A percentile compares a stretch with the other conserved stretches of the same genome.
phyloP scores from a whole-genome alignment of 352 stramenopile species.

The Pythium utonaiense region DNA sequence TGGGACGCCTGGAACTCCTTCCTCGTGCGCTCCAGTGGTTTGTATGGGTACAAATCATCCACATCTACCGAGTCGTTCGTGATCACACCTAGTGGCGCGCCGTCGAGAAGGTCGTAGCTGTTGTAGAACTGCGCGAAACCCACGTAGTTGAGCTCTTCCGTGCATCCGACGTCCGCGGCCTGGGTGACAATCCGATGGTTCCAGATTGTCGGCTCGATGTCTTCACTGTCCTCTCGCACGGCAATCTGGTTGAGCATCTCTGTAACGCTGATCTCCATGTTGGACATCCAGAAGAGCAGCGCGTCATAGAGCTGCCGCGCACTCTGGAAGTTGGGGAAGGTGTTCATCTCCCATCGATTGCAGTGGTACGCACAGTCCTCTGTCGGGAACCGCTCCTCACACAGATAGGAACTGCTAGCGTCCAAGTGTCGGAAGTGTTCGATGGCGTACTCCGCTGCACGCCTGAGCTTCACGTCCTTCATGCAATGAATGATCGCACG shows the following conservation, averaged over 20 bases:
- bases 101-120: no score
- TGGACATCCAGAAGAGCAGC: no score
- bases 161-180: constrained; percentile 10
- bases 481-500: constrained; percentile 16
- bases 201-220: background rate
- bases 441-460: constrained; percentile 12
- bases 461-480: constrained; percentile 39
- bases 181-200: constrained; percentile 43
- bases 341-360: no score
- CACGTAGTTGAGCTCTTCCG: constrained; percentile 16
- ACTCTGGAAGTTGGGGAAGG: no score
- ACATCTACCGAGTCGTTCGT: constrained; percentile 31
- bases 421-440: constrained; percentile 7
- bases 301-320: no score
- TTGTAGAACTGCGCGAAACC: no score
- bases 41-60: constrained; percentile 41
- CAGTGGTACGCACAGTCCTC: no score
- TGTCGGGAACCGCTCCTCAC: no score
- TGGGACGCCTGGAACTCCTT: constrained; percentile 23
- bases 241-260: no score
- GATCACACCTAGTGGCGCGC: constrained; percentile 26
- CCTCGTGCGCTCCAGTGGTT: constrained; percentile 16
- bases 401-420: background rate
- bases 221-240: no score
- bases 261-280: no score